Evolutionary conservation across 2,329 filamentous ascomycete species (phyloP), one percentile per base, ranked within the genome.

Genomic region (Alternaria atra): DNA sequence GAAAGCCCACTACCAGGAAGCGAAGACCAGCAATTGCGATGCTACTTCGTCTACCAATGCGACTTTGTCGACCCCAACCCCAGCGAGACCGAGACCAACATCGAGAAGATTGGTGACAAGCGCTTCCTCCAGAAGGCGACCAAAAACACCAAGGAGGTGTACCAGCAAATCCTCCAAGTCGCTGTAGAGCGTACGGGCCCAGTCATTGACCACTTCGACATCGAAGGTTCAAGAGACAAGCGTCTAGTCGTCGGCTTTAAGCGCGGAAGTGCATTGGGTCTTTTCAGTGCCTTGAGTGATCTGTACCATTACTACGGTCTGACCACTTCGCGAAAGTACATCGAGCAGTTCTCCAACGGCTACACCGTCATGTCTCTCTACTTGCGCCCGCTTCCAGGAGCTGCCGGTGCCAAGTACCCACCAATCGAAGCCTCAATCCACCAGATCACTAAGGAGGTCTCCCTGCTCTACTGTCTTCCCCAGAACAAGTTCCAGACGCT

Each of bases 1-100:
- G 90, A 91, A 4, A 94, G 91, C 64, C 88, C 90, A 32, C 84
- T 98, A 42, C 92, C 92, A 8, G 85, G 88, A 44, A 86, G 87
- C 62, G 89, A 90, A 58, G 90, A 93, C 74, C 89, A 94, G 59
- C 92, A 94, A 55, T 85, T 99, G 57, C 91, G 95, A 64, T 99
- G 95, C 84, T 99, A 99, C 84, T 99, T 99, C 77, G 93, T 99
- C 70, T 99, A 99, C 84, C 92, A 97, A 80, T 97, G 94, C 80
- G 89, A 91, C 75, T 99, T 98, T 80, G 89, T 88, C 69, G 88
- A 94, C 72, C 84, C 90, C 8, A 89, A 89, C 65, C 92, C 94
- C 0, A 79, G 79, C 54, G 88, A 89, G 12, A 87, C 89, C 53
- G 95, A 98, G 85, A 97, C 93, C 34, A 89, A 92, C 69, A 87